Base-by-base conservation (phyloP, 352 stramenopile genomes). In the Pythium insidiosum region DNA sequence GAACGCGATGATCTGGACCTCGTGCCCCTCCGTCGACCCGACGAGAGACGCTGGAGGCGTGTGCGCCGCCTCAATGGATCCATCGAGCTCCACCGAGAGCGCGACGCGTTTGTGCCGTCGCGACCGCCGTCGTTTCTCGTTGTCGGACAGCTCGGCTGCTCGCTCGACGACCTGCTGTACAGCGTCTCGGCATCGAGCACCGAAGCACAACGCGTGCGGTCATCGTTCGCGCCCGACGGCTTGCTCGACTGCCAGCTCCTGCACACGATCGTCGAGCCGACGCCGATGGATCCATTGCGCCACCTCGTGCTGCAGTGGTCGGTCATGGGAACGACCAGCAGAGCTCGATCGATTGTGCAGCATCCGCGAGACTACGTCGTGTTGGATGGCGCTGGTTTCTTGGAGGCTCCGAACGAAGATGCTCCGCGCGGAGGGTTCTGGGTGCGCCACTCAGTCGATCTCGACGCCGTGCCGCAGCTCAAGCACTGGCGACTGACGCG, bases 121-220 rank as follows among this genome's bases (percentile, higher is more conserved):
- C 16, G 38, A 25, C 38, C 63, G n/a, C 70, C 68, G 1, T 76
- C 61, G n/a, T 51, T 86, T 38, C 43, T 80, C n/a, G 55, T 80
- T 28, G 45, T 78, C 12, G 74, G 74, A 9, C 68, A 69, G 5
- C 38, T 84, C n/a, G 48, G 63, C 5, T 69, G 72, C 9, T 60
- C 46, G n/a, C 47, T 88, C 25, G 67, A 88, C 21, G 73, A 84
- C 42, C 47, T 81, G 39, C 78, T 88, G 66, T 85, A 78, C 45
- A 70, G 66, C n/a, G 26, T 62, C 11, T 54, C 65, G 21, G 58
- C 64, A 21, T 57, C 59, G 15, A 63, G 63, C 19, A 59, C 73
- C 13, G 62, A 69, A 18, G 53, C 58, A 7, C 76, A 82, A 38
- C 58, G 66, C 26, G 61, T 84, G 40, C 75, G 76, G 40, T 70